Base-by-base conservation (phyloP, 495 filamentous ascomycete genomes). In the Delitschia confertaspora region DNA sequence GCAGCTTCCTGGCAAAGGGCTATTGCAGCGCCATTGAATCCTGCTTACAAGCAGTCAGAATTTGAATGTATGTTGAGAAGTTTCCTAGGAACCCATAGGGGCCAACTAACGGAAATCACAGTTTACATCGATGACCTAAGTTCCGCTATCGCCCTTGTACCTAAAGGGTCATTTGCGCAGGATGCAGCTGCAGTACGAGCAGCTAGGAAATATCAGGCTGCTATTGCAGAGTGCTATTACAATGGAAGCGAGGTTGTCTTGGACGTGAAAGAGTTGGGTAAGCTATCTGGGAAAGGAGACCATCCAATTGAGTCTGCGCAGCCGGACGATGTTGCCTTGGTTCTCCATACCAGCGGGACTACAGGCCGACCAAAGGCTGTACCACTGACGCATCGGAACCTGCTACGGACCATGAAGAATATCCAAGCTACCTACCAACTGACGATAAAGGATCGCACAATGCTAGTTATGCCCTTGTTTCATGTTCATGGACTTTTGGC, bases 401-500 rank as follows among this genome's bases (percentile, higher is more conserved):
- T 89, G 32, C 82, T 80, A 0, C 68, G 73, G 37, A 86, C 80
- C 9, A 85, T 83, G 79, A 70, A 63, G 46, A 89, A 89, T 64
- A 85, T 89, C 55, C 69, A 79, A 51, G 61, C 67, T 10, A 91
- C 84, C 2, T 88, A 88, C 62, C 58, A 75, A 37, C 71, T 91
- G 38, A 75, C 74, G 2, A 60, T 73, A 18, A 38, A 65, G 21
- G 85, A 89, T 62, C 73, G 83, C 23, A 89, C 85, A 25, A 76
- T 84, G 64, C 71, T 93, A n/a, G 84, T 93, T 33, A 93, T 89
- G 85, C 85, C 85, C 6, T 71, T 93, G 3, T 89, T 89, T 71
- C 85, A 93, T 63, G 85, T 93, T 42, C 85, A 88, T 60, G 85
- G 85, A 18, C 72, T 93, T 2, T 70, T 88, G 3, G 86, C 84